Conservation (phyloP, 1,284 basidiomycete species). For the Hypsizygus ulmarius region DNA sequence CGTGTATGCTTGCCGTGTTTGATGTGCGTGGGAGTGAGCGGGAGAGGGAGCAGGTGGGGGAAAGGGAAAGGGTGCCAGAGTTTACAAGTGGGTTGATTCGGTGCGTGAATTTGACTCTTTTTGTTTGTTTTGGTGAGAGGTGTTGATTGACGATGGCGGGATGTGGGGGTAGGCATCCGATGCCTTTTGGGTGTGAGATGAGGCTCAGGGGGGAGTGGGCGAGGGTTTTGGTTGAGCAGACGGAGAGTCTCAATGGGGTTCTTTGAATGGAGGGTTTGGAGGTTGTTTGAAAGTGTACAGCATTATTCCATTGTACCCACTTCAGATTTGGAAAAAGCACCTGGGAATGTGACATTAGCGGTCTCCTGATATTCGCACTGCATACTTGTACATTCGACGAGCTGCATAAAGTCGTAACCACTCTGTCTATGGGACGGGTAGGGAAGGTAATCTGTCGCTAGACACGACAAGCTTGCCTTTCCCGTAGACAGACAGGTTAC, state of each 20-base stretch:
- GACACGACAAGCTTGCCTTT: too few species aligned
- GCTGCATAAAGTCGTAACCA: too few species aligned
- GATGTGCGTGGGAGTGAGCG: conserved; percentile 37
- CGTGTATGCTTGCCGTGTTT: conserved; percentile 46
- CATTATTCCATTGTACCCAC: too few species aligned
- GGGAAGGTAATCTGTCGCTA: neutral
- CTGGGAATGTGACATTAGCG: too few species aligned
- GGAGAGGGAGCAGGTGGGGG: conserved; percentile 30
- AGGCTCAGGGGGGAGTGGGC: conserved; percentile 28
- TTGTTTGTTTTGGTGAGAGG: neutral
- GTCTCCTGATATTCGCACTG: too few species aligned
- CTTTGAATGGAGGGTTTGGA: too few species aligned
- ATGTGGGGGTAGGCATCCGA: conserved; percentile 28
- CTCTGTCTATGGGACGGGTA: too few species aligned
- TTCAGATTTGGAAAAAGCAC: too few species aligned
- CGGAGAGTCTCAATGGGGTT: too few species aligned
- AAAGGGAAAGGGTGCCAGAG: conserved; percentile 30
- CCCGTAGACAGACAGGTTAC: neutral
- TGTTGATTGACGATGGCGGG: too few species aligned
- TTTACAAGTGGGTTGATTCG: conserved; percentile 48
- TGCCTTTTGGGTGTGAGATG: conserved; percentile 34
- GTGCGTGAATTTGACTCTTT: conserved; percentile 24
- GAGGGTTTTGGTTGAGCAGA: conserved; percentile 28
- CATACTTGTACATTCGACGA: too few species aligned
- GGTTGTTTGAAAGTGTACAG: too few species aligned